phyloP scores from a whole-genome alignment of 176 grass and related monocot species.

The Ananas comosus region DNA sequence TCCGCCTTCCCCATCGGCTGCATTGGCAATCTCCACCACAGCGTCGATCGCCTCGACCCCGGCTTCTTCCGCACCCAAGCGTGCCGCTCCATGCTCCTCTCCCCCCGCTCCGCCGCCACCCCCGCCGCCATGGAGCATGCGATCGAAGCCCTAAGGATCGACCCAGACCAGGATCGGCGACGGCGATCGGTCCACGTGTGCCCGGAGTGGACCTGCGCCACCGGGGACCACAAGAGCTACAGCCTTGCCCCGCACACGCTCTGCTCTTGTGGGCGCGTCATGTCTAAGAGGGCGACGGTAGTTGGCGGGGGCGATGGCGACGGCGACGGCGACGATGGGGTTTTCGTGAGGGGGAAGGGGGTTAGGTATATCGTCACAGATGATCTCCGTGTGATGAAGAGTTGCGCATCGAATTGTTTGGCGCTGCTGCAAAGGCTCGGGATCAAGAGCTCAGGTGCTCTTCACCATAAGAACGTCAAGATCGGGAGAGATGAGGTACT shows the following conservation, averaged over 20 bases:
- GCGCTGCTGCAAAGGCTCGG: background rate
- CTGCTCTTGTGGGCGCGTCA: slow-evolving; percentile 14
- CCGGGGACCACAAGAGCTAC: background rate
- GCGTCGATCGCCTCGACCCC: slow-evolving; percentile 2
- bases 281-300: background rate
- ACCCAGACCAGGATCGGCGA: background rate
- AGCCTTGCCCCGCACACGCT: background rate
- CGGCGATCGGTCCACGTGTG: background rate
- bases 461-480: background rate
- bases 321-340: background rate
- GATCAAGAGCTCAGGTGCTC: background rate
- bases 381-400: slow-evolving; percentile 21
- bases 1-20: slow-evolving; percentile 11
- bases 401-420: background rate
- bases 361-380: slow-evolving; percentile 22
- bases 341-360: slow-evolving; percentile 15
- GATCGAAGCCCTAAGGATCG: background rate
- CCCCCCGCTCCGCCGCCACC: background rate
- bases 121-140: background rate
- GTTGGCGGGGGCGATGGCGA: fast-evolving
- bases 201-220: background rate
- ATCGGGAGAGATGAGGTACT: background rate
- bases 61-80: slow-evolving; percentile 16
- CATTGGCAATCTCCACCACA: slow-evolving; percentile 29
- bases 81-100: slow-evolving; percentile 31